These are phyloP conservation scores for Corylus avellana DNA, from an alignment of 306 rosid species.

Conservation along the genomic window DNA sequence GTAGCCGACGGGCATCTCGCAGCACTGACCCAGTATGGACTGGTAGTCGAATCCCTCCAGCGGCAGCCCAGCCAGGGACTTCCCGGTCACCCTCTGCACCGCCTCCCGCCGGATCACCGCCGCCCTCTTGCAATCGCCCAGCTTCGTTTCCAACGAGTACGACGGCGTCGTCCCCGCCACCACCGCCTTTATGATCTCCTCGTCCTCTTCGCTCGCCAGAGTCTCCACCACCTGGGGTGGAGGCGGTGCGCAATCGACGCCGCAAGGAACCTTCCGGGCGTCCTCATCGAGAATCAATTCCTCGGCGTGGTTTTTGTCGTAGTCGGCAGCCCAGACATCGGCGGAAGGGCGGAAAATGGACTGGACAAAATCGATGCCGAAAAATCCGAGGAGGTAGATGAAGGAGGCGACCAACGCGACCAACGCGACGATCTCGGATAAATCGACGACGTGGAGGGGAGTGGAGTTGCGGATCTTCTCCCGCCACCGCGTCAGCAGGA, in stretches of 20 bases:
- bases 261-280: constrained; percentile 39
- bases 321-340: constrained; percentile 56
- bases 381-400: constrained; percentile 76
- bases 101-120: constrained; percentile 68
- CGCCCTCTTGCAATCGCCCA: constrained; percentile 65
- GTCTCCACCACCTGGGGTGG: constrained; percentile 20
- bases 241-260: constrained; percentile 42
- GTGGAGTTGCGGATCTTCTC: constrained; percentile 84
- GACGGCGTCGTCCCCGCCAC: constrained; percentile 63
- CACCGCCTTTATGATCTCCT: constrained; percentile 56
- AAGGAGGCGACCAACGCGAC: constrained; percentile 67
- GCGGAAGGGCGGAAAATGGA: constrained; percentile 55
- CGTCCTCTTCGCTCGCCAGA: constrained; percentile 45
- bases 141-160: constrained; percentile 64
- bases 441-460: constrained; percentile 70
- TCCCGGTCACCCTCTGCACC: constrained; percentile 54
- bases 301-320: constrained; percentile 26
- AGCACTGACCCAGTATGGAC: constrained; percentile 86
- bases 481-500: constrained; percentile 78
- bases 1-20: constrained; percentile 90
- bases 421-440: constrained; percentile 65
- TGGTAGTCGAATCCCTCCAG: constrained; percentile 73
- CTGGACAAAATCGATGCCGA: constrained; percentile 76
- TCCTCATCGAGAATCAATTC: constrained; percentile 49
- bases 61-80: constrained; percentile 60